A percentile compares a stretch with the other conserved stretches of the same genome.
Evolutionary conservation across 2,329 filamentous ascomycete species (phyloP).

Genomic region (Penicillium sp.): DNA sequence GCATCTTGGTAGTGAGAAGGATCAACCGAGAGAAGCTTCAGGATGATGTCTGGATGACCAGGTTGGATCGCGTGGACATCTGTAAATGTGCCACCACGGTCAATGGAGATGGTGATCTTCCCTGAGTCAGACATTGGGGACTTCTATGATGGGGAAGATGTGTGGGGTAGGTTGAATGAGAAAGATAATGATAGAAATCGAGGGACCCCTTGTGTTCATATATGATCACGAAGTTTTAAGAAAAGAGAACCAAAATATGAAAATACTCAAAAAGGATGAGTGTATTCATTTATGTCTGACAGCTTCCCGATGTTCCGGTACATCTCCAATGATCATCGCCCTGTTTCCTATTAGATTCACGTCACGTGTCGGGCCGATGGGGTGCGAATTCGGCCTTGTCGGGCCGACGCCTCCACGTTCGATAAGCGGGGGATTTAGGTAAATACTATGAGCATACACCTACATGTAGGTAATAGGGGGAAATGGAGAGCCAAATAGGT

Average conservation of each 20-base stretch:
- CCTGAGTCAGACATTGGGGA: constrained; percentile 27
- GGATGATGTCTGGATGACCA: constrained; percentile 38
- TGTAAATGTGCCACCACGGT: constrained; percentile 44
- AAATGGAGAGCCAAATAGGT: background rate
- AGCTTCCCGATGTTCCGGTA: background rate
- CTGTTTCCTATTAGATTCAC: constrained; percentile 4
- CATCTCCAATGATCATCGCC: background rate
- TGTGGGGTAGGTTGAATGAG: background rate
- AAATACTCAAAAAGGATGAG: background rate
- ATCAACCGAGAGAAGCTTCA: constrained; percentile 44
- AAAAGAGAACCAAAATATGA: background rate
- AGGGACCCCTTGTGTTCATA: background rate
- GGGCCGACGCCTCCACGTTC: constrained; percentile 20
- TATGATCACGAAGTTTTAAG: background rate
- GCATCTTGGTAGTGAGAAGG: constrained; percentile 44
- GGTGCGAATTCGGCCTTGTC: constrained; percentile 14
- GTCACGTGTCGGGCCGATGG: constrained; percentile 35
- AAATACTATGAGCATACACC: background rate
- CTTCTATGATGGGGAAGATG: background rate
- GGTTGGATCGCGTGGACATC: constrained; percentile 41
- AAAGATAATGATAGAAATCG: background rate
- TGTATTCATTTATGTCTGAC: constrained; percentile 11
- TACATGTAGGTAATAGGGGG: no score
- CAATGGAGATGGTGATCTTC: constrained; percentile 40
- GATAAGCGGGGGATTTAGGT: background rate